phyloP scores from a whole-genome alignment of 1,139 yeast genomes.

The Maudiozyma humilis region DNA sequence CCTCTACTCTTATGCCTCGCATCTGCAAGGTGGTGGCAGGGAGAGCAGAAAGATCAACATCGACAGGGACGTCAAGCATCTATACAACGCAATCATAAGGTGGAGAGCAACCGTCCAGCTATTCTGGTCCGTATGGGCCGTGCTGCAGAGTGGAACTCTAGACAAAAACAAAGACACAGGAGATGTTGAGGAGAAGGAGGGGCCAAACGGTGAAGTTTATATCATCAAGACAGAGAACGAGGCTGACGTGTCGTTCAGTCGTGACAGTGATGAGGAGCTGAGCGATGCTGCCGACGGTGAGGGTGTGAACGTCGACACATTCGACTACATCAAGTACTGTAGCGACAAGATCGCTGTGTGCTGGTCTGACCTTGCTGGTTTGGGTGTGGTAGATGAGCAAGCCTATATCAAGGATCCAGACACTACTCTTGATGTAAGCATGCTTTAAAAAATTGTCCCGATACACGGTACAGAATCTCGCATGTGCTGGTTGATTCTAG shows the following conservation, averaged over 20 bases:
- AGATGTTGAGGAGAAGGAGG: conserved; percentile 25
- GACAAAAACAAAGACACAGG: conserved; percentile 15
- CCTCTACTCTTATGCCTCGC: conserved; percentile 58
- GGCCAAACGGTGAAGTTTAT: conserved; percentile 42
- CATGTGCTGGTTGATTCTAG: too few species aligned
- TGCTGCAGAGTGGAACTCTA: conserved; percentile 57
- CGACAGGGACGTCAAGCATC: conserved; percentile 47
- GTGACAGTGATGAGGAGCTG: conserved; percentile 19
- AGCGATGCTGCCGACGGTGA: conserved; percentile 34
- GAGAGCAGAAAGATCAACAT: conserved; percentile 24
- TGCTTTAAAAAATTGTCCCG: conserved; percentile 2
- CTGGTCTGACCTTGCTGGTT: conserved; percentile 64
- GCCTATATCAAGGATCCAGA: conserved; percentile 15
- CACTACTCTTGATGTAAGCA: conserved; percentile 6
- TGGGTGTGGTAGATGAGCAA: conserved; percentile 44
- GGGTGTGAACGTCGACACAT: conserved; percentile 57
- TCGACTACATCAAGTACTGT: conserved; percentile 71
- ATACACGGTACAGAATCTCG: too few species aligned
- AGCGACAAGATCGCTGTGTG: conserved; percentile 65
- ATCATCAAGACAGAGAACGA: conserved; percentile 30
- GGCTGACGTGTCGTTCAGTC: conserved; percentile 8
- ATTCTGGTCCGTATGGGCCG: conserved; percentile 89
- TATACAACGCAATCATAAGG: conserved; percentile 55
- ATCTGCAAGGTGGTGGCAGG: conserved; percentile 15
- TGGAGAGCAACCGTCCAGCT: conserved; percentile 82